These are phyloP conservation scores for Rhizoclosmatium sp. DNA, from an alignment of 192 early-diverging fungal genomes.

Conservation along the genomic window DNA sequence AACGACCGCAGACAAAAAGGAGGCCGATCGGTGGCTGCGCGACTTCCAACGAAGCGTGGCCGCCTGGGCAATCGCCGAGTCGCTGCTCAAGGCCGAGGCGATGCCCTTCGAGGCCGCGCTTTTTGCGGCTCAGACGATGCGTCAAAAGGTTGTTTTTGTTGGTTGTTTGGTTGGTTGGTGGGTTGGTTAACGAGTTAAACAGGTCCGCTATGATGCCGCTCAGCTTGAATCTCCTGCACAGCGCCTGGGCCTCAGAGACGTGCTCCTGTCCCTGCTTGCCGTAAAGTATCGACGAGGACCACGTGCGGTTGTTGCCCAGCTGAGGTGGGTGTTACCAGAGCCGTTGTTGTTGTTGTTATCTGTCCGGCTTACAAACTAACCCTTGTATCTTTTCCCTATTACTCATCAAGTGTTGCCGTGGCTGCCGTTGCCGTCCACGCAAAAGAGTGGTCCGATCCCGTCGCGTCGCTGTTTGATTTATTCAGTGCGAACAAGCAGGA, in stretches of 20 bases:
- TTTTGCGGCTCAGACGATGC: conserved; percentile 94
- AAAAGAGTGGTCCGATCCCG: conserved; percentile 80
- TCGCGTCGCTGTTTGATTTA: conserved; percentile 73
- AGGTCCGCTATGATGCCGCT: conserved; percentile 82
- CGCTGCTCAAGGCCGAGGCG: conserved; percentile 67
- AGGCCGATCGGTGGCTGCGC: conserved; percentile 81
- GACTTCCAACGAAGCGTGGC: conserved; percentile 89
- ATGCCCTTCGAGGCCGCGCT: conserved; percentile 68
- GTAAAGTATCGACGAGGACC: conserved; percentile 59
- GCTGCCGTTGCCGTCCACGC: conserved; percentile 28
- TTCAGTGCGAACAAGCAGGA: conserved; percentile 67
- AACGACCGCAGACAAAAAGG: not conserved
- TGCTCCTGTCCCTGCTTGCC: conserved; percentile 75
- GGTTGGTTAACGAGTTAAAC: not conserved
- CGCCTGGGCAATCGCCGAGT: conserved; percentile 86
- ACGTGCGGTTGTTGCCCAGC: conserved; percentile 76
- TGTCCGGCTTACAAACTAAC: not conserved
- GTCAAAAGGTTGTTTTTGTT: conserved; percentile 73
- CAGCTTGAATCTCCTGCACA: conserved; percentile 75
- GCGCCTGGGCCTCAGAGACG: conserved; percentile 71
- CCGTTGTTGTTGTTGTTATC: conserved; percentile 68
- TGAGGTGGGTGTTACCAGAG: conserved; percentile 87
- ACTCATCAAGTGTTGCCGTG: not conserved
- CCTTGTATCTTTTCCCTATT: too few species aligned
- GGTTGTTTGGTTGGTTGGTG: too few species aligned